phyloP scores from a whole-genome alignment of 2,329 filamentous ascomycete species.

The Stachybotrys elegans region DNA sequence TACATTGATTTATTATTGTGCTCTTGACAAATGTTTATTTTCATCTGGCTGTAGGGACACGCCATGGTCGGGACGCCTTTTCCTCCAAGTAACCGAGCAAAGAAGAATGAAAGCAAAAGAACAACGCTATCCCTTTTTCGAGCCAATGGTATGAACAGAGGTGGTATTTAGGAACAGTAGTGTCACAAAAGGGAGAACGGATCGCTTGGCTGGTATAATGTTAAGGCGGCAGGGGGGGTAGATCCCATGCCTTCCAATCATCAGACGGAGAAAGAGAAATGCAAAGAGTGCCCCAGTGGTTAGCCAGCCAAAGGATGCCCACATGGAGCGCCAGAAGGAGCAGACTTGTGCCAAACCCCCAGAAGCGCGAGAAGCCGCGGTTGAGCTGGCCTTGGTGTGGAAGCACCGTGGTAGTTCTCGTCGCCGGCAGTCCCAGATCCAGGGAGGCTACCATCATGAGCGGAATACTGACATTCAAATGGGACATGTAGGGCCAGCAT shows the following conservation, averaged over 20 bases:
- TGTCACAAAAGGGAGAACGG: too few relatives aligned
- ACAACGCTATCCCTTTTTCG: too few relatives aligned
- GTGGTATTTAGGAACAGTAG: too few relatives aligned
- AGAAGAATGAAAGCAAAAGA: too few relatives aligned
- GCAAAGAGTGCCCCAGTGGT: slow-evolving; percentile 28
- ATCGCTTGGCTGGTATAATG: too few relatives aligned
- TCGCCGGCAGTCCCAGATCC: slow-evolving; percentile 47
- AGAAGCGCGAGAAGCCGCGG: slow-evolving; percentile 13
- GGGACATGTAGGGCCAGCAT: slow-evolving; percentile 69
- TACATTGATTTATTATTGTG: too few relatives aligned
- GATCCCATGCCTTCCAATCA: slow-evolving; percentile 24
- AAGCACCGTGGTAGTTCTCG: slow-evolving; percentile 7
- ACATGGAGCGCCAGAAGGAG: slow-evolving; percentile 28
- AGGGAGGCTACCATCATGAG: slow-evolving; percentile 64
- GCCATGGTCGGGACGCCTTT: too few relatives aligned
- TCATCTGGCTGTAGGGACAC: too few relatives aligned
- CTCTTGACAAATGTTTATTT: too few relatives aligned
- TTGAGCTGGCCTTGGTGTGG: slow-evolving; percentile 11
- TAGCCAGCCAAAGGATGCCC: slow-evolving; percentile 27
- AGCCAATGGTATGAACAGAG: too few relatives aligned
- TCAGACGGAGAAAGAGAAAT: slow-evolving; percentile 15
- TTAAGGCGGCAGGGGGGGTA: too few relatives aligned
- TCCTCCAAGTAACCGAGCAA: too few relatives aligned
- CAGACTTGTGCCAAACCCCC: slow-evolving; percentile 24
- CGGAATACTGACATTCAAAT: slow-evolving; percentile 58